These are phyloP conservation scores for Cucurbita ficifolia DNA, from an alignment of 306 rosid species.

Conservation along the genomic window DNA sequence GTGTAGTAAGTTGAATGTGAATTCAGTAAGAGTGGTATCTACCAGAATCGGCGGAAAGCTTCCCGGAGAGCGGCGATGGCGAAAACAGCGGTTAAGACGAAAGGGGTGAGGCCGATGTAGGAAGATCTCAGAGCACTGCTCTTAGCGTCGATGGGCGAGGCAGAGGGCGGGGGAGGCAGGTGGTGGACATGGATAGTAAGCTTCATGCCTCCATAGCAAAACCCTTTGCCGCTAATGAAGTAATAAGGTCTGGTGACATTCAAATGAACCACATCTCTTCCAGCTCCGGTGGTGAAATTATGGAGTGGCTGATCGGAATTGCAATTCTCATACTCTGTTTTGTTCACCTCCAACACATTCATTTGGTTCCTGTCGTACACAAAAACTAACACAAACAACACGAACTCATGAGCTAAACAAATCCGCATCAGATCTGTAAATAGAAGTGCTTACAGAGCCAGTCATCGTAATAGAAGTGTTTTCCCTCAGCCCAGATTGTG, in stretches of 20 bases:
- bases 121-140: slow-evolving; percentile 15
- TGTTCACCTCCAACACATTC: slow-evolving; percentile 76
- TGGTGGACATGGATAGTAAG: slow-evolving; percentile 49
- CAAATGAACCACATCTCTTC: slow-evolving; percentile 85
- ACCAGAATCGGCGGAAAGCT: slow-evolving; percentile 36
- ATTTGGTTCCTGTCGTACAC: slow-evolving; percentile 87
- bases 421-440: not conserved
- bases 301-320: slow-evolving; percentile 51
- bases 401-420: not conserved
- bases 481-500: slow-evolving; percentile 55
- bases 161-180: slow-evolving; percentile 53
- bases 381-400: slow-evolving; percentile 34
- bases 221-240: slow-evolving; percentile 72
- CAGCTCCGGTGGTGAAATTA: slow-evolving; percentile 83
- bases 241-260: slow-evolving; percentile 66
- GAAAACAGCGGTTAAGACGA: slow-evolving; percentile 38
- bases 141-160: slow-evolving; percentile 21
- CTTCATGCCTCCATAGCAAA: slow-evolving; percentile 88
- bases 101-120: slow-evolving; percentile 2
- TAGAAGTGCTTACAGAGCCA: slow-evolving; percentile 65
- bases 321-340: slow-evolving; percentile 59
- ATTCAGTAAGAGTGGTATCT: not conserved
- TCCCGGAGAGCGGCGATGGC: slow-evolving; percentile 55
- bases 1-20: not conserved
- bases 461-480: slow-evolving; percentile 77